Evolutionary conservation across 106 monocot genomes (phyloP).

Genomic region (Dactylorhiza incarnata): DNA sequence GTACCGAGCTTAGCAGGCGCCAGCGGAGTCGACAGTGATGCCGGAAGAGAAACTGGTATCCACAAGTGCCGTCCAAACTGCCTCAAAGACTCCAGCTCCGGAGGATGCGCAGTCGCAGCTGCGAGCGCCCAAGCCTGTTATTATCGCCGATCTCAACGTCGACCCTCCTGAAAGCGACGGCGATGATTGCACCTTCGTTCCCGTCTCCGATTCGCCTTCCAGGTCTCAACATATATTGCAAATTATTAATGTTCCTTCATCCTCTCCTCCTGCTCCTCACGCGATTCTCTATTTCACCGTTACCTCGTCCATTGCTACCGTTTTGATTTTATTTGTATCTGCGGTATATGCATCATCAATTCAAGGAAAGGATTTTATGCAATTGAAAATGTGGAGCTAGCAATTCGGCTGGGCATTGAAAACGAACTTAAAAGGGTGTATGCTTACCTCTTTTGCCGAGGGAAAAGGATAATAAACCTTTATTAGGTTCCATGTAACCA

Average conservation of each 20-base stretch:
- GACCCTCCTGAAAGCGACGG: conserved; percentile 86
- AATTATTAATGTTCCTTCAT: neutral
- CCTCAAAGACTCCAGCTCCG: neutral
- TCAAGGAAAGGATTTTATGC: neutral
- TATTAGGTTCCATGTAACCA: too few species aligned
- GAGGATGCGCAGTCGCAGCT: conserved; percentile 4
- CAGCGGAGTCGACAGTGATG: conserved; percentile 1
- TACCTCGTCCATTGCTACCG: neutral
- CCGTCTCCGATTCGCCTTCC: conserved; percentile 20
- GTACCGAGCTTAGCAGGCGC: neutral
- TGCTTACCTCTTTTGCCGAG: neutral
- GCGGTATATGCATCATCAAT: neutral
- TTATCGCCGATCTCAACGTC: conserved; percentile 84
- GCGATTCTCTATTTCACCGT: neutral
- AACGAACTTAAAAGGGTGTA: neutral
- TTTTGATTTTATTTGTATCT: neutral
- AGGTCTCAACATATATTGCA: conserved; percentile 14
- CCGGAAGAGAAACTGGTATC: neutral
- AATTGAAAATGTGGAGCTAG: neutral
- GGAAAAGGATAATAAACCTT: too few species aligned
- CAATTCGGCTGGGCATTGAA: neutral
- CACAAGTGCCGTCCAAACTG: neutral
- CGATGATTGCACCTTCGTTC: conserved; percentile 40
- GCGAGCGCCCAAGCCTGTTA: conserved; percentile 33
- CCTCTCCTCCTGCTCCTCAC: neutral